Evolutionary conservation across 192 early-diverging fungal genomes (phyloP).

Genomic region (Backusella macrospora): DNA sequence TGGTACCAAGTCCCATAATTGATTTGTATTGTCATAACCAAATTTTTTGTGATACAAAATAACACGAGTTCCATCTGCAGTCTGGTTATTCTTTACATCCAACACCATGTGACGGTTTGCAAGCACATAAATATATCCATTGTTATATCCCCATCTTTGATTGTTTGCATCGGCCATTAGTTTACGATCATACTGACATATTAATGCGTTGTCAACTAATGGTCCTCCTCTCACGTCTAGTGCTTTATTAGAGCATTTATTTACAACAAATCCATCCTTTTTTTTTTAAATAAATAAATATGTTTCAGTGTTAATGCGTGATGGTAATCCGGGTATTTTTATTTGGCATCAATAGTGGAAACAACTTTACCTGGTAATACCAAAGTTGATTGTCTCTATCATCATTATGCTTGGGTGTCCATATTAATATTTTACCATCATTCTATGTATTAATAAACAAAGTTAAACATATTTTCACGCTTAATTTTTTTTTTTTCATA

Average conservation of each 20-base stretch:
- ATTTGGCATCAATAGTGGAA: background rate
- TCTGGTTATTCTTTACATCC: constrained; percentile 21
- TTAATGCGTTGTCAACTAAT: constrained; percentile 18
- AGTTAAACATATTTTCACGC: no score
- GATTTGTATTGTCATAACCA: constrained; percentile 28
- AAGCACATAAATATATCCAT: constrained; percentile 28
- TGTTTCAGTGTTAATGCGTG: background rate
- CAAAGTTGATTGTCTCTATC: constrained; percentile 39
- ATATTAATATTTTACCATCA: constrained; percentile 36
- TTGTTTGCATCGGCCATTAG: constrained; percentile 31
- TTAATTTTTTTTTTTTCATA: background rate
- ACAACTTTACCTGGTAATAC: constrained; percentile 31
- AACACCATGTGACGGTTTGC: constrained; percentile 34
- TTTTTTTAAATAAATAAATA: background rate
- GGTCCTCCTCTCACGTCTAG: constrained; percentile 38
- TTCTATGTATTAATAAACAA: constrained; percentile 11
- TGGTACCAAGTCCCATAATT: constrained; percentile 41
- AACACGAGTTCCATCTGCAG: constrained; percentile 28
- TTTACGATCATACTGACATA: constrained; percentile 39
- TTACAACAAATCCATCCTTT: constrained; percentile 37
- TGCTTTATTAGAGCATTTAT: constrained; percentile 31
- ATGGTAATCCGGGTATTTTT: background rate
- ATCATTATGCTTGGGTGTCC: constrained; percentile 37
- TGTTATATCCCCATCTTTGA: constrained; percentile 33
- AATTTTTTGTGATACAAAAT: constrained; percentile 33